Evolutionary conservation across 2,329 filamentous ascomycete species (phyloP), one percentile per base, ranked within the genome.

Genomic region (Fusarium hainanense): DNA sequence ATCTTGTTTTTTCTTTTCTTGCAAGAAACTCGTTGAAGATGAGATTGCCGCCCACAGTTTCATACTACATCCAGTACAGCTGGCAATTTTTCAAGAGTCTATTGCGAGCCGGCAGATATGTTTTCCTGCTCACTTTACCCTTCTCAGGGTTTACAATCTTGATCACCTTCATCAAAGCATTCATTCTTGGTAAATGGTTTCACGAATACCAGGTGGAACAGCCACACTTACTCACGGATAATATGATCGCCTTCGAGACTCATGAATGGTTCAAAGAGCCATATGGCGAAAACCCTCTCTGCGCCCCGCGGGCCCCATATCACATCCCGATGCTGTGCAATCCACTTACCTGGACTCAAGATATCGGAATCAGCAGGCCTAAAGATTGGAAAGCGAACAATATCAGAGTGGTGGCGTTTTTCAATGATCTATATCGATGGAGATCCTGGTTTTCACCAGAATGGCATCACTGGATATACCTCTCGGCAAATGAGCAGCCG

Each of bases 401-500:
- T 13, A 10, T 25, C 2, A 13, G 4, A 2, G 10, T 9, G 1
- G 12, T 23, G 7, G 13, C 55, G 6, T 6, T 4, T 0, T 37
- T 58, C n/a, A 3, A 10, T 1, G 4, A 23, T 8, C 23, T 58
- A 1, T 54, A 37, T 34, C 55, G 27, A 10, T 6, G 47, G 4
- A 12, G 2, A 14, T 47, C 46, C 7, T 20, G 21, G 6, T 21
- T 12, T 30, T 20, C 10, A 0, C 21, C 34, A 5, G 18, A 3
- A 9, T 58, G 55, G 55, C 48, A 58, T 37, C 37, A 54, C 4
- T 58, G 55, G 55, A 37, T 58, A 9, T 54, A 58, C 8, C 55
- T 58, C 3, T 58, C 55, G 2, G 28, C 40, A 2, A 42, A 54
- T 6, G 10, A n/a, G n/a, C 4, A 23, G 2, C 55, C 55, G 1